A percentile compares a stretch with the other conserved stretches of the same genome.
phyloP scores from a whole-genome alignment of 495 filamentous ascomycete genomes.

The Talaromyces stipitatus region DNA sequence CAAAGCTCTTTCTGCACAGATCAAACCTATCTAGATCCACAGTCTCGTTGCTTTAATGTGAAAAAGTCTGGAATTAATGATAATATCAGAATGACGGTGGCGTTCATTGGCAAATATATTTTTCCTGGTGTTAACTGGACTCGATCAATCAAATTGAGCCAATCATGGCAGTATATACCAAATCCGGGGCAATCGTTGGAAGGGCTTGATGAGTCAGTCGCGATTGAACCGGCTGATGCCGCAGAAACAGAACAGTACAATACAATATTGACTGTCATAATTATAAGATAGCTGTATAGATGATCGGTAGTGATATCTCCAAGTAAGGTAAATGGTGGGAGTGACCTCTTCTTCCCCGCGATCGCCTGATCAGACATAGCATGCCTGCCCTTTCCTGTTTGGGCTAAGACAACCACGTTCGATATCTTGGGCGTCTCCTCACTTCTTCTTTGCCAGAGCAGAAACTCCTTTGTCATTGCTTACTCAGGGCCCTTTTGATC shows the following conservation, averaged over 20 bases:
- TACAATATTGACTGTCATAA: not conserved
- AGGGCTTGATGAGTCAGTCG: not conserved
- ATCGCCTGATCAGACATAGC: conserved; percentile 31
- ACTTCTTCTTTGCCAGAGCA: conserved; percentile 12
- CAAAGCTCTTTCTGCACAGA: conserved; percentile 30
- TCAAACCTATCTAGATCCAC: conserved; percentile 69
- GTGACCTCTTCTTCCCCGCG: conserved; percentile 27
- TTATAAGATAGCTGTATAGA: not conserved
- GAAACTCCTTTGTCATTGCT: conserved; percentile 10
- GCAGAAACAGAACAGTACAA: not conserved
- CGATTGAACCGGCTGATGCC: not conserved
- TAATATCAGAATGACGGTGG: conserved; percentile 1
- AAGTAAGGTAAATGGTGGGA: not conserved
- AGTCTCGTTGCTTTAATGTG: not conserved
- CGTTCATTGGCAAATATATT: conserved; percentile 1
- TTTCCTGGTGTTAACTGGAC: not conserved
- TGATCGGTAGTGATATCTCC: not conserved
- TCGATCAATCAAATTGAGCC: not conserved
- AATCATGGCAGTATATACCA: not conserved
- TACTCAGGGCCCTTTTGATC: conserved; percentile 10
- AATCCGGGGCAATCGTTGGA: not conserved
- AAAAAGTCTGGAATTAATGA: not conserved
- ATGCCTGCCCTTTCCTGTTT: conserved; percentile 16
- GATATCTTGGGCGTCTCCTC: conserved; percentile 6
- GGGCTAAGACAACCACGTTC: conserved; percentile 10